These are phyloP conservation scores for Alternaria gaisen DNA, from an alignment of 2,329 filamentous ascomycete species.

Conservation along the genomic window DNA sequence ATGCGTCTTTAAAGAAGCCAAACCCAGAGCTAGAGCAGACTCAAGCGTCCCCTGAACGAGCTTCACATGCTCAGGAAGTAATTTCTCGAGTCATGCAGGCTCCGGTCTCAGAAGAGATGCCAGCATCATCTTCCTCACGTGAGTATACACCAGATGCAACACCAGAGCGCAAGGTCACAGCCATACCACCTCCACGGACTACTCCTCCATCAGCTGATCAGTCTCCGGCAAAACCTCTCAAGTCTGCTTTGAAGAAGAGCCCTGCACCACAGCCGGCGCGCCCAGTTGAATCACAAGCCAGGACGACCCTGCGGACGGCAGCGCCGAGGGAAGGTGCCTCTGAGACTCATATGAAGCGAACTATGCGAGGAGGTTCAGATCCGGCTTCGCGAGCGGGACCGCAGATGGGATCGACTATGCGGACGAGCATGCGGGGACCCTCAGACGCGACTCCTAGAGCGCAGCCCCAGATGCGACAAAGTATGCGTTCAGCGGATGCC, in stretches of 20 bases:
- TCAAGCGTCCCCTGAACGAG: constrained; percentile 12
- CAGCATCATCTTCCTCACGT: constrained; percentile 6
- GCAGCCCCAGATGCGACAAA: constrained; percentile 56
- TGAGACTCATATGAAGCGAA: constrained; percentile 47
- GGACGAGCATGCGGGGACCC: constrained; percentile 51
- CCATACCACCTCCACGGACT: constrained; percentile 9
- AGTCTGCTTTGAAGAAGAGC: constrained; percentile 54
- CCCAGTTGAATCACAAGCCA: constrained; percentile 21
- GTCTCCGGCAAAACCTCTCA: constrained; percentile 44
- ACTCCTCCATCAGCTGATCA: constrained; percentile 23
- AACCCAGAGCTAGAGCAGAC: not conserved
- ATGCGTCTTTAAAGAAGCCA: constrained; percentile 64
- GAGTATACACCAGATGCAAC: constrained; percentile 10
- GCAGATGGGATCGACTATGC: constrained; percentile 38
- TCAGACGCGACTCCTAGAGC: constrained; percentile 10
- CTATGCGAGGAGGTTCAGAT: constrained; percentile 37
- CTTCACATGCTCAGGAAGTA: constrained; percentile 9
- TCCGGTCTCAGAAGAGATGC: constrained; percentile 16
- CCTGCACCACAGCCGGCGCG: constrained; percentile 30
- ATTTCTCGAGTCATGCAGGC: constrained; percentile 21
- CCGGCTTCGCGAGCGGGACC: constrained; percentile 20
- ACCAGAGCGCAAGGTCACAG: constrained; percentile 9
- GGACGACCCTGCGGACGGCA: constrained; percentile 17
- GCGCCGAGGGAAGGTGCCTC: constrained; percentile 12
- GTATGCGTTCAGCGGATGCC: constrained; percentile 54